phyloP scores from a whole-genome alignment of 495 filamentous ascomycete species.

The Podospora conica region DNA sequence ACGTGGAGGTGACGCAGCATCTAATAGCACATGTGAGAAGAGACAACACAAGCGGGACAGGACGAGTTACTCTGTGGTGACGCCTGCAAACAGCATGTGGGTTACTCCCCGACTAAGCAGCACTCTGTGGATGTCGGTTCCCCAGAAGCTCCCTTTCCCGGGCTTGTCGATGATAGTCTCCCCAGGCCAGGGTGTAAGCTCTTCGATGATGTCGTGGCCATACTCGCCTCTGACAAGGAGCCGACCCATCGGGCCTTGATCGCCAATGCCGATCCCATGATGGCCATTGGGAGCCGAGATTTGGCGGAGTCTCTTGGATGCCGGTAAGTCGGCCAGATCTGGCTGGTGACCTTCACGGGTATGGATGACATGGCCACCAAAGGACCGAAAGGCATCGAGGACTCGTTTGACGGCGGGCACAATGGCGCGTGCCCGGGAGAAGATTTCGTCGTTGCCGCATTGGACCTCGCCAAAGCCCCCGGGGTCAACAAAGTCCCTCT shows the following conservation, averaged over 20 bases:
- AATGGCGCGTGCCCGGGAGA: constrained; percentile 35
- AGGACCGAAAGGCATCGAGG: constrained; percentile 51
- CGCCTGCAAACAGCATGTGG: constrained; percentile 58
- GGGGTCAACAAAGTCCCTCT: constrained; percentile 45
- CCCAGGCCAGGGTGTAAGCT: constrained; percentile 49
- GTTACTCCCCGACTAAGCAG: constrained; percentile 58
- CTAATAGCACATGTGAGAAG: constrained; percentile 2
- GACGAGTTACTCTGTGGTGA: constrained; percentile 36
- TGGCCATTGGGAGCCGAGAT: constrained; percentile 36
- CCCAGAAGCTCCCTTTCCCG: constrained; percentile 58
- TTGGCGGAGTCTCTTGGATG: constrained; percentile 44
- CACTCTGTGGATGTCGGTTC: constrained; percentile 56
- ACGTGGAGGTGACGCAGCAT: constrained; percentile 60
- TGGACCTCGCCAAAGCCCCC: constrained; percentile 37
- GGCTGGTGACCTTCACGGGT: constrained; percentile 55
- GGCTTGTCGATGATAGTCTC: constrained; percentile 66
- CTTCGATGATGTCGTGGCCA: constrained; percentile 58
- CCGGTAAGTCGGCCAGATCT: constrained; percentile 46
- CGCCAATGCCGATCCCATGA: constrained; percentile 47
- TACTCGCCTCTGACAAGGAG: constrained; percentile 56
- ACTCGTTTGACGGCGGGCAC: constrained; percentile 39
- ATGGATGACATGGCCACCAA: constrained; percentile 59
- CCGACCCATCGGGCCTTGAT: constrained; percentile 52
- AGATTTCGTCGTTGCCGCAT: constrained; percentile 34
- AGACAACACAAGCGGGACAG: not conserved